These are phyloP conservation scores for Dactylellina cionopaga DNA, from an alignment of 2,329 filamentous ascomycete genomes.

Conservation along the genomic window DNA sequence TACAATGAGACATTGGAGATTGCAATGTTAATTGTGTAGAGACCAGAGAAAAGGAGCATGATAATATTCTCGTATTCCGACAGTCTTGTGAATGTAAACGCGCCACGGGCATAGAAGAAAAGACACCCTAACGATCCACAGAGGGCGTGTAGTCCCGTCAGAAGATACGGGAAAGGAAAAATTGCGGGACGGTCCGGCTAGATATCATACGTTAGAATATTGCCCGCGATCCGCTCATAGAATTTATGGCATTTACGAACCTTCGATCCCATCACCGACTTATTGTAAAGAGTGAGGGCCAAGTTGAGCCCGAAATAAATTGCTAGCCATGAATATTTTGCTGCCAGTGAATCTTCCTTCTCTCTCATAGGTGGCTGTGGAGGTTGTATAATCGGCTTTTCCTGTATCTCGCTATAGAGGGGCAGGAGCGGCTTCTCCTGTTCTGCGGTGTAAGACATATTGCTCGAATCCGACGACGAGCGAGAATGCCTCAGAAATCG, in stretches of 20 bases:
- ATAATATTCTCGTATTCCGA: conserved; percentile 67
- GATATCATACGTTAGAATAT: conserved; percentile 60
- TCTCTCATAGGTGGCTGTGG: conserved; percentile 16
- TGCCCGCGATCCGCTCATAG: background rate
- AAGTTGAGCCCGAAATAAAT: conserved; percentile 67
- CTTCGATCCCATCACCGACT: conserved; percentile 65
- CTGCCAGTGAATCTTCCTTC: conserved; percentile 53
- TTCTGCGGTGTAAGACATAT: conserved; percentile 41
- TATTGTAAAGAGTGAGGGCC: conserved; percentile 69
- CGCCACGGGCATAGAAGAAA: conserved; percentile 65
- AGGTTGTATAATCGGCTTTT: conserved; percentile 33
- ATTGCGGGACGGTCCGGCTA: conserved; percentile 41
- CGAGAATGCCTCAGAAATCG: conserved; percentile 44
- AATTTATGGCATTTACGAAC: conserved; percentile 1
- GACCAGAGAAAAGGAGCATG: conserved; percentile 69
- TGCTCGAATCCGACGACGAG: conserved; percentile 52
- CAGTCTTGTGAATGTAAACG: conserved; percentile 67
- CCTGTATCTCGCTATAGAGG: conserved; percentile 45
- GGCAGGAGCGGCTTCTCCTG: conserved; percentile 52
- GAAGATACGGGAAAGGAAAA: conserved; percentile 71
- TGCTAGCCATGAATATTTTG: conserved; percentile 65
- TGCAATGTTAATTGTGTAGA: conserved; percentile 73
- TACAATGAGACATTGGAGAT: conserved; percentile 72
- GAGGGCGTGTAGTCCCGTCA: conserved; percentile 70
- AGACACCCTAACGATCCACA: conserved; percentile 69